Base-by-base conservation (phyloP, 2,329 filamentous ascomycete genomes). In the Botrytis cinerea region DNA sequence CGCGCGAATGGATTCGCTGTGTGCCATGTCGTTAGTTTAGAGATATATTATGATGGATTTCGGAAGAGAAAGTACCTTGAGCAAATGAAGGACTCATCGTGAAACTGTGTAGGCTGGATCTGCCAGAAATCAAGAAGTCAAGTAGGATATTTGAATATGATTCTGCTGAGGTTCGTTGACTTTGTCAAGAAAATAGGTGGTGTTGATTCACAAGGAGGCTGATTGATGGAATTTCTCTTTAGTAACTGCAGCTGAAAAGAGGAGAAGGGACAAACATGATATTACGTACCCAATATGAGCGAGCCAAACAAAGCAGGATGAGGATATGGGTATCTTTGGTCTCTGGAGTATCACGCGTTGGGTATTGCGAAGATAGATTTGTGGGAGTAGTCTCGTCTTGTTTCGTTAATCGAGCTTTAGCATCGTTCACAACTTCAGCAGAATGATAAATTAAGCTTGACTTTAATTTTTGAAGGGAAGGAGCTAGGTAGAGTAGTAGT, bases 1-100 rank as follows among this genome's bases (percentile, higher is more conserved):
- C 87, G 90, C 74, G 87, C 85, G 83, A 96, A 96, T 43, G 93
- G 93, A 82, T 96, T 96, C 81, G 89, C 91, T 93, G 75, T 45
- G 51, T 40, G 32, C 48, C 60, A 45, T 32, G 35, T 0, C 2
- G 46, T 71, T 66, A 71, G 70, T 20, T n/a, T 40, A 25, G 5
- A 64, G 2, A 51, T 46, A n/a, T 18, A 4, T 4, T 10, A 20
- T 12, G 66, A 8, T 8, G 25, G 20, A 45, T 28, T 4, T 14
- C 9, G 3, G 12, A 12, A 46, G 38, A 32, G 60, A 20, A 40
- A 28, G 60, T 66, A 71, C 70, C 70, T 71, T 71, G 59, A 16
- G 70, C 70, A 70, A 70, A 48, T 60, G 71, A 70, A 22, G 71
- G 71, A 51, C 66, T 51, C 64, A 71, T 69, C 1, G 48, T 57